Percentiles rank a stretch among this genome's conserved stretches.
Conservation (phyloP, 73 alveolate species). For the Stentor coeruleus region DNA sequence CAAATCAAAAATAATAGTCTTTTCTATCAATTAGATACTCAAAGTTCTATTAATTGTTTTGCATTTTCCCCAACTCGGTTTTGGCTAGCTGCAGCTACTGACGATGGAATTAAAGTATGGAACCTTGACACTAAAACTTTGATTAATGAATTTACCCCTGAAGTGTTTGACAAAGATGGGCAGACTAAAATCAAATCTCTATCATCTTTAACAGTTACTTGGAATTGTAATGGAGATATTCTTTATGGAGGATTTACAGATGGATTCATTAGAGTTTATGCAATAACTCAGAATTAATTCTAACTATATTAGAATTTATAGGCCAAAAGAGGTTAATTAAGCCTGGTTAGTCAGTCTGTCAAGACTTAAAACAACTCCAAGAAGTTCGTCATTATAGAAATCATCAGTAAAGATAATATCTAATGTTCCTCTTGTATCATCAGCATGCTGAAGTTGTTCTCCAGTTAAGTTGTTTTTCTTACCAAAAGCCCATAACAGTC, state of each 20-base stretch:
- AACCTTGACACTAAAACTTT: conserved; percentile 54
- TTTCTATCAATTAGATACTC: conserved; percentile 77
- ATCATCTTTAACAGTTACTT: conserved; percentile 53
- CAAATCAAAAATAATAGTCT: conserved; percentile 88
- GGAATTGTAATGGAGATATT: conserved; percentile 62
- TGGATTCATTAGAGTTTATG: conserved; percentile 59
- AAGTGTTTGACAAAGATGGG: conserved; percentile 34
- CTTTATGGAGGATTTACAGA: conserved; percentile 66
- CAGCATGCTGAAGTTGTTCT: too few species aligned
- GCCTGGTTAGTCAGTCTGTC: too few species aligned
- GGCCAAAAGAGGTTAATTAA: too few species aligned
- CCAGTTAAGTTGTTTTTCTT: too few species aligned
- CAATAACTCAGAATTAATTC: conserved; percentile 23
- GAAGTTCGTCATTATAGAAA: too few species aligned
- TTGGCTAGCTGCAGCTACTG: conserved; percentile 86
- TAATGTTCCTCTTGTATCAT: too few species aligned
- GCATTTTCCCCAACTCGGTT: conserved; percentile 83
- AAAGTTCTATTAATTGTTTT: conserved; percentile 72
- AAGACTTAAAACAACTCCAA: too few species aligned
- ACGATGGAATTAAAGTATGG: conserved; percentile 71
- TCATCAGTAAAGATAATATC: too few species aligned
- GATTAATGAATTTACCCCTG: conserved; percentile 45
- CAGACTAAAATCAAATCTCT: conserved; percentile 38
- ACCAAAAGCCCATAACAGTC: too few species aligned
- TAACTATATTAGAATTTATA: too few species aligned